Percentiles rank a stretch among this genome's conserved stretches.
These are phyloP conservation scores for Saturnispora hagleri DNA, from an alignment of 805 yeast genomes.

Conservation along the genomic window DNA sequence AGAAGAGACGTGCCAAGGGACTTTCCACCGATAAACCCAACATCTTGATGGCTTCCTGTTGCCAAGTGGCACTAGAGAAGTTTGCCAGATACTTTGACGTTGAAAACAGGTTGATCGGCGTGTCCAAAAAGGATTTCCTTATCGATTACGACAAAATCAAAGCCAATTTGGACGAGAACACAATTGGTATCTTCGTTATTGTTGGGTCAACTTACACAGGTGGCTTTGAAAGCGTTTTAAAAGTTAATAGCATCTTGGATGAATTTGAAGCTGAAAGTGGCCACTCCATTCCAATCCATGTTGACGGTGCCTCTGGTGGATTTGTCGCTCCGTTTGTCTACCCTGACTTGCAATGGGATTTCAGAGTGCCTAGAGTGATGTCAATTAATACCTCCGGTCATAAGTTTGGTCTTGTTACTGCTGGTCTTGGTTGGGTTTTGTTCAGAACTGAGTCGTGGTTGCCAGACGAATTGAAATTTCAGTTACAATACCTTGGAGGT, in stretches of 20 bases:
- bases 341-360: slow-evolving; percentile 80
- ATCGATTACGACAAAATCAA: slow-evolving; percentile 53
- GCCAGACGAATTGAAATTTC: slow-evolving; percentile 67
- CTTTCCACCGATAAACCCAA: slow-evolving; percentile 60
- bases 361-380: slow-evolving; percentile 63
- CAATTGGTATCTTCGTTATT: slow-evolving; percentile 84
- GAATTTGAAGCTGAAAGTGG: slow-evolving; percentile 62
- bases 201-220: slow-evolving; percentile 92
- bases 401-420: slow-evolving; percentile 83
- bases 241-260: slow-evolving; percentile 56
- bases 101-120: slow-evolving; percentile 69
- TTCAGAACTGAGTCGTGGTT: slow-evolving; percentile 61
- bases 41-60: slow-evolving; percentile 85
- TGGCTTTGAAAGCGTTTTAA: slow-evolving; percentile 70
- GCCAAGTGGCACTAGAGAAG: slow-evolving; percentile 90
- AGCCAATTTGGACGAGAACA: slow-evolving; percentile 74
- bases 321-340: slow-evolving; percentile 77
- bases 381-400: slow-evolving; percentile 89
- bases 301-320: slow-evolving; percentile 91
- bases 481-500: slow-evolving; percentile 79
- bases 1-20: slow-evolving; percentile 48
- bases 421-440: slow-evolving; percentile 88
- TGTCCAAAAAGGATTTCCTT: slow-evolving; percentile 51
- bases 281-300: slow-evolving; percentile 68
- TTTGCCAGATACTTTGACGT: slow-evolving; percentile 93